Conservation (phyloP, 2,329 filamentous ascomycete species). For the Westerdykella aurantiaca region DNA sequence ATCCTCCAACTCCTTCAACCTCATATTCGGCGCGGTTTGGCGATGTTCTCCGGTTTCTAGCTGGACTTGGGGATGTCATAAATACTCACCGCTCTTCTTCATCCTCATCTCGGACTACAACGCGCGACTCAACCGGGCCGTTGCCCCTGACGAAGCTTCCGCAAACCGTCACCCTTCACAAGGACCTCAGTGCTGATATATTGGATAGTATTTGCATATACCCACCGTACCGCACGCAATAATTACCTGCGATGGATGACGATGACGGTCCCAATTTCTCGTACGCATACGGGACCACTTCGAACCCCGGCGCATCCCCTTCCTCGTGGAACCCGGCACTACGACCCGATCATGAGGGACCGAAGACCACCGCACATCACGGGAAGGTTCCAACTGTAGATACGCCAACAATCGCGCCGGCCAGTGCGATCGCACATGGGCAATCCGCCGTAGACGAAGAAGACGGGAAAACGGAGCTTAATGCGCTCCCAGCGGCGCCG, state of each 20-base stretch:
- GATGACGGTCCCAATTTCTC: slow-evolving; percentile 38
- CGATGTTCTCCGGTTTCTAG: too few species aligned
- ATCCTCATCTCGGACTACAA: too few species aligned
- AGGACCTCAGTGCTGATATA: slow-evolving; percentile 17
- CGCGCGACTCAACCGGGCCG: too few species aligned
- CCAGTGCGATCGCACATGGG: not conserved
- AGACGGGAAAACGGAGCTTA: slow-evolving; percentile 1
- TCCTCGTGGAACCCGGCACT: slow-evolving; percentile 53
- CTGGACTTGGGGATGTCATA: too few species aligned
- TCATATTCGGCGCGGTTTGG: too few species aligned
- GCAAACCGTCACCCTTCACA: too few species aligned
- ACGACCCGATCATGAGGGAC: slow-evolving; percentile 38
- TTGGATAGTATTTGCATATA: slow-evolving; percentile 31
- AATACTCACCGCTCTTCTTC: too few species aligned
- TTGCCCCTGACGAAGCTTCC: too few species aligned
- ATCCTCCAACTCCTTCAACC: too few species aligned
- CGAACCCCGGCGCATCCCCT: slow-evolving; percentile 17
- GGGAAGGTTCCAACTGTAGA: not conserved
- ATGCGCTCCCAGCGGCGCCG: slow-evolving; percentile 4
- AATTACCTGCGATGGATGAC: slow-evolving; percentile 29
- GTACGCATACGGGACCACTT: slow-evolving; percentile 31
- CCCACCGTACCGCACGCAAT: slow-evolving; percentile 20
- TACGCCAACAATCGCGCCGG: not conserved
- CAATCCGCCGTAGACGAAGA: not conserved
- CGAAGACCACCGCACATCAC: slow-evolving; percentile 7